Conservation (phyloP, 176 grass and related monocot species). For the Oryza glaberrima region DNA sequence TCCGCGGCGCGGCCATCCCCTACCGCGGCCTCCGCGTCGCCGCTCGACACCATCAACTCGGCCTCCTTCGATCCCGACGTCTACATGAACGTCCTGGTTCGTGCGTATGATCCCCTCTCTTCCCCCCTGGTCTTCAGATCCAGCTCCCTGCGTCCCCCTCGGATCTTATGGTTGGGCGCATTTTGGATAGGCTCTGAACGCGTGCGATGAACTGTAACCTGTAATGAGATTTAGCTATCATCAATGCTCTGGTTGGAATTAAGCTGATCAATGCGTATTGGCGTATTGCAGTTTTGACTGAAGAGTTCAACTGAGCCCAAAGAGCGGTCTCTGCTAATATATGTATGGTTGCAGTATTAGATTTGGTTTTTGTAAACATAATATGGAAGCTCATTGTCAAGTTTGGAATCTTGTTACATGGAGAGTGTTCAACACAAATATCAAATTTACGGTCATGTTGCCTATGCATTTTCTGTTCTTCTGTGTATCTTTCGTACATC, state of each 20-base stretch:
- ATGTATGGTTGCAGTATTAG: background rate
- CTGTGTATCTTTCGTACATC: slow-evolving; percentile 13
- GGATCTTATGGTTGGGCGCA: slow-evolving; percentile 29
- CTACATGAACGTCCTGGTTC: slow-evolving; percentile 95
- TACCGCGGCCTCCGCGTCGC: slow-evolving; percentile 43
- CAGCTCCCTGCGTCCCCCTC: slow-evolving; percentile 9
- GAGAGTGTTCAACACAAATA: slow-evolving; percentile 14
- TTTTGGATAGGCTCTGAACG: slow-evolving; percentile 7
- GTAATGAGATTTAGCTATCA: background rate
- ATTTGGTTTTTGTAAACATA: background rate
- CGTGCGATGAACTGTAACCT: background rate
- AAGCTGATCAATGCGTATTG: slow-evolving; percentile 1
- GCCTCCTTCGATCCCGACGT: slow-evolving; percentile 79
- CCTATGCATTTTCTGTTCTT: background rate
- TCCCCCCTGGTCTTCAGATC: slow-evolving; percentile 41
- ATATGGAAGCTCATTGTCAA: background rate
- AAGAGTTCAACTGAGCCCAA: slow-evolving; percentile 18
- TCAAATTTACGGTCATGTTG: slow-evolving; percentile 22
- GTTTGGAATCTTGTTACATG: background rate
- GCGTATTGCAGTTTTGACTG: slow-evolving; percentile 22
- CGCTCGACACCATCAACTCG: slow-evolving; percentile 88
- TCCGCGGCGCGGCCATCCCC: slow-evolving; percentile 30
- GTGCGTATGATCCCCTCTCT: slow-evolving; percentile 34
- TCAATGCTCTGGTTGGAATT: background rate
- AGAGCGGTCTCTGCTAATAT: background rate